These are phyloP conservation scores for Boletus barrowsii DNA, from an alignment of 768 basidiomycete species.

Conservation along the genomic window DNA sequence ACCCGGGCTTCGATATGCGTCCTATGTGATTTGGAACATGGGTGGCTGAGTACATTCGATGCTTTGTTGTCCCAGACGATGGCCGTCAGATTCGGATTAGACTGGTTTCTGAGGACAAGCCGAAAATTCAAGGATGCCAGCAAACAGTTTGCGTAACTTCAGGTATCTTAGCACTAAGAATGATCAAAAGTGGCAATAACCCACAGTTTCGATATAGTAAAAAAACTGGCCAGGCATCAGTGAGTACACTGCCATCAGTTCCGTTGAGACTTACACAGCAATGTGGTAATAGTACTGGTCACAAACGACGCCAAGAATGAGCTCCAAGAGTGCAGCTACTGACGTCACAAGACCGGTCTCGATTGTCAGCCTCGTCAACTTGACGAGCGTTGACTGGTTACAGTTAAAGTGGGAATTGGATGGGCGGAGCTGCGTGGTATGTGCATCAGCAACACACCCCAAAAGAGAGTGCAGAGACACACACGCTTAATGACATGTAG, in stretches of 20 bases:
- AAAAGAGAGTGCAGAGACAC: background rate
- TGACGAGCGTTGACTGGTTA: background rate
- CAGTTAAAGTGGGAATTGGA: background rate
- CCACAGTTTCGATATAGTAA: conserved; percentile 14
- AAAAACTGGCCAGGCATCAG: conserved; percentile 6
- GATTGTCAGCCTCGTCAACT: conserved; percentile 20
- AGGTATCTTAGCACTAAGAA: background rate
- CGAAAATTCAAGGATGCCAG: conserved; percentile 4
- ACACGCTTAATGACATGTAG: conserved; percentile 18
- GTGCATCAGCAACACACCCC: background rate
- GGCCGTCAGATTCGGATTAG: background rate
- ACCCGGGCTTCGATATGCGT: background rate
- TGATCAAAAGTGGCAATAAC: background rate
- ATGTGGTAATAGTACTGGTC: background rate
- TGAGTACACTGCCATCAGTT: background rate
- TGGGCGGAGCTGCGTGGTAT: conserved; percentile 2
- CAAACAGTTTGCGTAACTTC: conserved; percentile 19
- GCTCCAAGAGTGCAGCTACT: conserved; percentile 14
- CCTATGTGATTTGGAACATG: background rate
- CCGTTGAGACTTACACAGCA: conserved; percentile 15
- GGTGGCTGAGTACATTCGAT: background rate
- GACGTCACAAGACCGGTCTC: conserved; percentile 26
- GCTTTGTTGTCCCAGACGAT: background rate
- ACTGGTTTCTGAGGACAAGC: conserved; percentile 6
- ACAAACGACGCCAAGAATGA: conserved; percentile 11